Percentiles rank a stretch among this genome's conserved stretches.
Conservation (phyloP, 164 flowering plant genomes). For the Kalanchoe fedtschenkoi region DNA sequence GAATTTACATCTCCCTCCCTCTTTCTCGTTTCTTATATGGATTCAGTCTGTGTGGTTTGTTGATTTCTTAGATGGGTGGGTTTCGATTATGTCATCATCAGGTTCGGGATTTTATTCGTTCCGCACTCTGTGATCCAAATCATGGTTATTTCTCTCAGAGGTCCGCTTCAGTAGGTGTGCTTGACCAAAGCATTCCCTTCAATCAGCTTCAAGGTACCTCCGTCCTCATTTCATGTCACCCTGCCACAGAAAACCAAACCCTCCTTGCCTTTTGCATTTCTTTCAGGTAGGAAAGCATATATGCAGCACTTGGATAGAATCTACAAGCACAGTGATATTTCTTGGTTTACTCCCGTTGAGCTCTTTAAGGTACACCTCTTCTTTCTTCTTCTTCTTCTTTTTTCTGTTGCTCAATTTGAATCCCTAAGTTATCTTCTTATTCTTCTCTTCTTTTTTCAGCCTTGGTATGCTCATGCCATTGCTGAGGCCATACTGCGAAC, state of each 20-base stretch:
- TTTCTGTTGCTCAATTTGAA: too few relatives aligned
- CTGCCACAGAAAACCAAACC: not conserved
- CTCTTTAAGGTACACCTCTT: slow-evolving; percentile 62
- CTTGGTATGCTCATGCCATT: slow-evolving; percentile 99
- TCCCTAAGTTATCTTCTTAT: not conserved
- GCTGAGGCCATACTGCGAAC: slow-evolving; percentile 95
- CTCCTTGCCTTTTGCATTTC: not conserved
- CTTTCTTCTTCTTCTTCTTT: not conserved
- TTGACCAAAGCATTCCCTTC: slow-evolving; percentile 67
- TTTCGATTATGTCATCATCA: too few relatives aligned
- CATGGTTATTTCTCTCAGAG: slow-evolving; percentile 83
- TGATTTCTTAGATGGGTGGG: too few relatives aligned
- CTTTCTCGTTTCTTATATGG: too few relatives aligned
- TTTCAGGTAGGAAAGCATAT: slow-evolving; percentile 76
- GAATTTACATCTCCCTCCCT: too few relatives aligned
- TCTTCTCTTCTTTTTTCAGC: slow-evolving; percentile 35
- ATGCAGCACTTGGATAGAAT: slow-evolving; percentile 53
- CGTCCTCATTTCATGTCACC: too few relatives aligned
- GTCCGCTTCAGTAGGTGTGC: slow-evolving; percentile 72
- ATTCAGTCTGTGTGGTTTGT: not conserved
- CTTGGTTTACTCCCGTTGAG: slow-evolving; percentile 99
- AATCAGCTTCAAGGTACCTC: slow-evolving; percentile 61
- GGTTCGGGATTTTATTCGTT: slow-evolving; percentile 86
- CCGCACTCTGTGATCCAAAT: slow-evolving; percentile 65
- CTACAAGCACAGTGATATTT: slow-evolving; percentile 62